Percentiles rank a stretch among this genome's conserved stretches.
These are phyloP conservation scores for Pseudozyma thailandica DNA, from an alignment of 1,284 basidiomycete species.

Conservation along the genomic window DNA sequence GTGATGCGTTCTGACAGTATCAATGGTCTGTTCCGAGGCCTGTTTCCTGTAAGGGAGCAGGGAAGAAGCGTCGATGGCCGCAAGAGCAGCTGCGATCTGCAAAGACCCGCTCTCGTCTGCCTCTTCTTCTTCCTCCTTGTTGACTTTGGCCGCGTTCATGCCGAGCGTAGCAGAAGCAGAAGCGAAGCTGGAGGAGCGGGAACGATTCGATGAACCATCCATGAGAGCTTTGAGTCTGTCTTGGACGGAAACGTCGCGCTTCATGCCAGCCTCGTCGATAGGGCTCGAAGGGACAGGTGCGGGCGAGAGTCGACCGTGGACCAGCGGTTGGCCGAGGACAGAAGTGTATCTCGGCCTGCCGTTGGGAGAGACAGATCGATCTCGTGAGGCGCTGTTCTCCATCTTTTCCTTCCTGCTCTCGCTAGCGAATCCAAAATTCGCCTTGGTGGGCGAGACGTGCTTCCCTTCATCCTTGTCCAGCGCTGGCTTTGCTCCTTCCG, in stretches of 20 bases:
- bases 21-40: constrained; percentile 2
- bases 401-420: constrained; percentile 18
- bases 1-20: constrained; percentile 4
- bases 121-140: constrained; percentile 15
- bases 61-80: constrained; percentile 22
- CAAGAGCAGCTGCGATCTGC: constrained; percentile 28
- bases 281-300: neutral
- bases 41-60: constrained; percentile 5
- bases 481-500: constrained; percentile 23
- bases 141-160: neutral
- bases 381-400: constrained; percentile 7
- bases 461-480: constrained; percentile 41
- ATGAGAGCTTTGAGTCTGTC: constrained; percentile 56
- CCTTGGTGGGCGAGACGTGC: constrained; percentile 29
- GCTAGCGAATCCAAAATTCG: constrained; percentile 38
- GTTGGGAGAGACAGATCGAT: constrained; percentile 41
- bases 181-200: constrained; percentile 12
- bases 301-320: constrained; percentile 37
- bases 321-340: constrained; percentile 55
- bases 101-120: constrained; percentile 24
- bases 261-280: neutral
- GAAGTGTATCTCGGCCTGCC: constrained; percentile 53
- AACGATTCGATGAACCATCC: constrained; percentile 1
- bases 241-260: constrained; percentile 41
- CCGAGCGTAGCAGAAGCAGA: neutral